Percentiles rank a stretch among this genome's conserved stretches.
Evolutionary conservation across 345 rosid species (phyloP).

Genomic region (Camelina laxa): DNA sequence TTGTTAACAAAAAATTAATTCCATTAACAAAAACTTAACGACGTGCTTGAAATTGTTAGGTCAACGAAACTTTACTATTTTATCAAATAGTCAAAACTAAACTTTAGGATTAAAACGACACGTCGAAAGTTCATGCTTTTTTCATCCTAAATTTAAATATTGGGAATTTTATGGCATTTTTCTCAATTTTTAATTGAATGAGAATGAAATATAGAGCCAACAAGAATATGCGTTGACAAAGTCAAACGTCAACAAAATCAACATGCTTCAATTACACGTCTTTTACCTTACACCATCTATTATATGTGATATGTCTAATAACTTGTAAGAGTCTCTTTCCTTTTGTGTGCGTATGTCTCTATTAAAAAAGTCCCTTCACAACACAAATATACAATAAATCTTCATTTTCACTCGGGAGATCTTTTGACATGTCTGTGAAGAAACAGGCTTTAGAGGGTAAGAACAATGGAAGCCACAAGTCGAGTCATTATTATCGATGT

Average conservation of each 20-base stretch:
- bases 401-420: constrained; percentile 2
- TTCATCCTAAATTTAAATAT: too few species aligned
- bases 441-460: constrained; percentile 33
- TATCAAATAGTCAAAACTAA: too few species aligned
- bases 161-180: too few species aligned
- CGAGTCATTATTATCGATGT: constrained; percentile 40
- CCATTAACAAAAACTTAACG: too few species aligned
- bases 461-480: constrained; percentile 34
- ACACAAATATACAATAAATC: not conserved
- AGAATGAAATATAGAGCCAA: not conserved
- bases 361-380: constrained; percentile 17
- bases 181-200: not conserved
- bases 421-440: constrained; percentile 42
- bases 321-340: constrained; percentile 41
- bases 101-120: too few species aligned
- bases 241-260: constrained; percentile 29
- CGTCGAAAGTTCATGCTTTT: too few species aligned
- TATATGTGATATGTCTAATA: constrained; percentile 4
- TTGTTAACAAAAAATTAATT: too few species aligned
- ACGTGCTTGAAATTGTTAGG: too few species aligned
- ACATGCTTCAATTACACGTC: constrained; percentile 38
- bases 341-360: constrained; percentile 23
- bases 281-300: constrained; percentile 1
- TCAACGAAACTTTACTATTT: too few species aligned
- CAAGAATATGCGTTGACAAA: constrained; percentile 37